These are phyloP conservation scores for Leucosporidium creatinivorum DNA, from an alignment of 768 basidiomycete genomes.

Conservation along the genomic window DNA sequence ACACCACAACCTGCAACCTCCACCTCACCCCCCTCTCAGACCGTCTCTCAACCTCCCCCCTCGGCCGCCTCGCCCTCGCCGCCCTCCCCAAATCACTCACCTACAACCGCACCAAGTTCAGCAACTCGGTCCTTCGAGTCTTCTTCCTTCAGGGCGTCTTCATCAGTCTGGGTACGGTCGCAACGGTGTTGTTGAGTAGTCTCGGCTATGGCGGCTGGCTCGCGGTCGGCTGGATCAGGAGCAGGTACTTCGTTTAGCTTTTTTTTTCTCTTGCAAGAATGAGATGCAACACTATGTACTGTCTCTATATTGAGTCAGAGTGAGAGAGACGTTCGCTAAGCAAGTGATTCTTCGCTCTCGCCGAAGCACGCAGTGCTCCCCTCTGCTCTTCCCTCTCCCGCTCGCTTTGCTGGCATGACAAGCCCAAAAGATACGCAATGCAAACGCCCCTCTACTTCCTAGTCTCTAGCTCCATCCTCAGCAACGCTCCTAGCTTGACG, in stretches of 20 bases:
- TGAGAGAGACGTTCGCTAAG: no score
- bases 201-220: background rate
- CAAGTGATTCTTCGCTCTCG: no score
- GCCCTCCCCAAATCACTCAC: background rate
- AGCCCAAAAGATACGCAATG: no score
- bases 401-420: no score
- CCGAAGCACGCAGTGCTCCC: no score
- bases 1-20: background rate
- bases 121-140: background rate
- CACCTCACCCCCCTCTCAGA: no score
- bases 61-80: background rate
- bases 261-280: no score
- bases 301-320: no score
- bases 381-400: no score
- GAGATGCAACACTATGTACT: no score
- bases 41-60: background rate
- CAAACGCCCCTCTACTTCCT: no score
- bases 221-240: background rate
- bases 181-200: background rate
- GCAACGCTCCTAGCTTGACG: conserved; percentile 45
- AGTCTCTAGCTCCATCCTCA: conserved; percentile 48
- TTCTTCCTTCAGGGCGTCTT: conserved; percentile 11
- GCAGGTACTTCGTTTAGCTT: background rate
- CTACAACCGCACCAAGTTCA: background rate
- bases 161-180: background rate